Evolutionary conservation across 225 moss, liverwort and hornwort genomes (phyloP).

Genomic region (Thuidium tamariscinum): DNA sequence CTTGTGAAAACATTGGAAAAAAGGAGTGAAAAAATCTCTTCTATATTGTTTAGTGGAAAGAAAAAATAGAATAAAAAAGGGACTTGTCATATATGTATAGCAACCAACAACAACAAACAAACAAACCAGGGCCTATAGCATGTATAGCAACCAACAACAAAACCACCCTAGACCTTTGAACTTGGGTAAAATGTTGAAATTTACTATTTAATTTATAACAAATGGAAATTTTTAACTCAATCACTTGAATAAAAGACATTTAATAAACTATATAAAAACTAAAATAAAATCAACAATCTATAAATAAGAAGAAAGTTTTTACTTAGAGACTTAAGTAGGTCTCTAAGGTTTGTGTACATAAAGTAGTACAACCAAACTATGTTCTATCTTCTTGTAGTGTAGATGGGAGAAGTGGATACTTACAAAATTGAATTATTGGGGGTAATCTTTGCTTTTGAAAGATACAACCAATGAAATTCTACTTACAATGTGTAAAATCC

Average conservation of each 20-base stretch:
- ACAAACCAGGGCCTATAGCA: neutral
- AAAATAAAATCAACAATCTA: neutral
- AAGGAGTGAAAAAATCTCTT: too few relatives aligned
- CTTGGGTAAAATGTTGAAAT: neutral
- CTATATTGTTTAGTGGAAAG: too few relatives aligned
- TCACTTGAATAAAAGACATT: too few relatives aligned
- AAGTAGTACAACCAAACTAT: fast-evolving
- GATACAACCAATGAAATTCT: neutral
- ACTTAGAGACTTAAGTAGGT: fast-evolving
- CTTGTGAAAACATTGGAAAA: too few relatives aligned
- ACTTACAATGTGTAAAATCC: fast-evolving
- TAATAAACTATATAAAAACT: neutral
- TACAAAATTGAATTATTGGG: neutral
- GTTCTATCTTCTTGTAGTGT: neutral
- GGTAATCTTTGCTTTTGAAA: fast-evolving
- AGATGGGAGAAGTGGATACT: fast-evolving
- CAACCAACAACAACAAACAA: too few relatives aligned
- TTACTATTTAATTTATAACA: neutral
- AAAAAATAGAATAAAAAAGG: too few relatives aligned
- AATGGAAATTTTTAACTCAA: neutral
- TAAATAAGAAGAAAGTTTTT: neutral
- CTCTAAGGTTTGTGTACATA: fast-evolving
- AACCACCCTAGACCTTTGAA: fast-evolving
- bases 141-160: neutral
- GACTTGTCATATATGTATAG: too few relatives aligned